Base-by-base conservation (phyloP, 1,139 yeast genomes). In the Candida pseudocylindracea region DNA sequence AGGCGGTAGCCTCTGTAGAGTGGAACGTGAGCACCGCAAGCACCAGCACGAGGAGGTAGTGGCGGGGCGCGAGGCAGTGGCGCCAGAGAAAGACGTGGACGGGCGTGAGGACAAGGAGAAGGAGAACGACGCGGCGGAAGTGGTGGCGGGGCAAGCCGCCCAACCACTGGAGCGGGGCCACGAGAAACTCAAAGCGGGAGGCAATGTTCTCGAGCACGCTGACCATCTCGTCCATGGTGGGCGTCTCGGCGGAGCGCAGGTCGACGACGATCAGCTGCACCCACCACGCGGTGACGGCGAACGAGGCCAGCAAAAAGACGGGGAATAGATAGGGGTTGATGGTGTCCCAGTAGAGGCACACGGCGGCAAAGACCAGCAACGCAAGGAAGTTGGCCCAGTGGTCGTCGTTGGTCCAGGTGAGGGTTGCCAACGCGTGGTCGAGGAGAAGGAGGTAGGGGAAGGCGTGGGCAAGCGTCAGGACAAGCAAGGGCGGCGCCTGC, bases 361-460 rank as follows among this genome's bases (percentile, higher is more conserved):
- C 31, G 15, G 56, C 47, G 24, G 62, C 51, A 39, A 59, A 62
- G 0, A 44, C 36, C 4, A 58, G 57, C 33, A 65, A 51, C 4
- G 60, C 33, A n/a, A 65, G 43, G 36, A 63, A 55, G 40, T 66
- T 67, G 37, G 55, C 54, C 40, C 61, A 64, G 6, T 60, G 63
- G 35, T 65, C 66, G 2, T 56, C 61, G 38, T 65, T 63, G 2
- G 73, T 66, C 74, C 74, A 67, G 1, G 72, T 65, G 12, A 64
- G 39, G 8, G 63, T 45, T 32, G 62, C 65, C 26, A 67, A 45
- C 8, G 58, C 37, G 31, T 54, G 50, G 43, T 67, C 72, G 8
- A 29, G 7, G 30, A 66, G 42, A 13, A 64, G 42, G 31, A 67
- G 48, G 38, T 60, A 52, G 1, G 73, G 72, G 38, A 63, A 65